Evolutionary conservation across 306 rosid genomes (phyloP).

Genomic region (Senna tora): DNA sequence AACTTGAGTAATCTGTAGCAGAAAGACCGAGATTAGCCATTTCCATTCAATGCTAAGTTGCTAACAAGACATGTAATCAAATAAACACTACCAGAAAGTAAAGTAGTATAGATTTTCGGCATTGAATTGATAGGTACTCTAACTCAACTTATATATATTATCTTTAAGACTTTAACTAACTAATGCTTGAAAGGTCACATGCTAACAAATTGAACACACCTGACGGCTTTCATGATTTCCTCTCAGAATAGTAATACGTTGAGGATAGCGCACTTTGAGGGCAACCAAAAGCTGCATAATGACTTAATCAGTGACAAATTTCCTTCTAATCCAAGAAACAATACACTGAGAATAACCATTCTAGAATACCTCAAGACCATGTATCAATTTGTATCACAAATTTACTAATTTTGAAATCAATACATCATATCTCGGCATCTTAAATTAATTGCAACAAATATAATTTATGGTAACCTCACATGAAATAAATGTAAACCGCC

Average conservation of each 20-base stretch:
- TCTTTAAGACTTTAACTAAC: background rate
- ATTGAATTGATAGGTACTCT: background rate
- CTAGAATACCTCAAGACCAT: background rate
- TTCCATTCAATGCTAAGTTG: background rate
- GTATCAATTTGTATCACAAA: constrained; percentile 16
- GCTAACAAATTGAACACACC: constrained; percentile 52
- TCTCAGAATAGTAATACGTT: constrained; percentile 89
- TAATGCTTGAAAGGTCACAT: constrained; percentile 10
- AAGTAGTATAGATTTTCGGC: background rate
- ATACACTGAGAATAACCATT: constrained; percentile 15
- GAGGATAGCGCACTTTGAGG: constrained; percentile 90
- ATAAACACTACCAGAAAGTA: background rate
- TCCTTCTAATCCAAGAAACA: constrained; percentile 16
- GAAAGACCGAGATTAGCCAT: constrained; percentile 12
- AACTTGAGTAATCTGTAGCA: constrained; percentile 17
- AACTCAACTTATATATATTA: background rate
- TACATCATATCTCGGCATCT: background rate
- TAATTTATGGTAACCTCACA: constrained; percentile 16
- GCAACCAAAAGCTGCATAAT: constrained; percentile 87
- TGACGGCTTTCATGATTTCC: constrained; percentile 99
- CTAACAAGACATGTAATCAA: background rate
- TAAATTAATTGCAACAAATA: constrained; percentile 4
- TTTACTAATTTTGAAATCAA: constrained; percentile 9
- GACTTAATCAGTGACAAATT: constrained; percentile 31
- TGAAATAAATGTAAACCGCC: background rate